Evolutionary conservation across 2,329 filamentous ascomycete species (phyloP).

Genomic region (Colletotrichum graminicola): DNA sequence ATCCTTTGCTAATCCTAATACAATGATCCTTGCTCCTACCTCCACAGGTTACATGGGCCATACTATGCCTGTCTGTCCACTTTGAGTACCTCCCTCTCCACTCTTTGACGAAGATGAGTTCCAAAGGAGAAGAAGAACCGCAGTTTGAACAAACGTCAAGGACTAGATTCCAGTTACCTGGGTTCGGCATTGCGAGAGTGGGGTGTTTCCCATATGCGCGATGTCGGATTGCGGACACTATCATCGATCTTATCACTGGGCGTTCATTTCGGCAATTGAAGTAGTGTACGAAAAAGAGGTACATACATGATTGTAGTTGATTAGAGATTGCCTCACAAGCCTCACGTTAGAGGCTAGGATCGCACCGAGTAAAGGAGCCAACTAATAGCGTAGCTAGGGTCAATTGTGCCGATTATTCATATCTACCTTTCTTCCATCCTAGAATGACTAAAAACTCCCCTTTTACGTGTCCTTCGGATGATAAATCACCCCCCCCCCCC

Average conservation of each 20-base stretch:
- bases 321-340: not conserved
- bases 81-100: not conserved
- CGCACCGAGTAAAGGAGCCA: no score
- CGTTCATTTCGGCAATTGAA: not conserved
- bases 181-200: no score
- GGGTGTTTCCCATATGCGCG: not conserved
- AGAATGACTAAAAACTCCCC: no score
- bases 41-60: not conserved
- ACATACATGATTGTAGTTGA: not conserved
- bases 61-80: not conserved
- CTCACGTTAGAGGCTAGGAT: no score
- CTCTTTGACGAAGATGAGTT: not conserved
- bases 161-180: not conserved
- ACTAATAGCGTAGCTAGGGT: no score
- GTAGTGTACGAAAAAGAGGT: not conserved
- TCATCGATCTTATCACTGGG: not conserved
- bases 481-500: no score
- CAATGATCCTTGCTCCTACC: not conserved
- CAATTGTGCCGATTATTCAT: no score
- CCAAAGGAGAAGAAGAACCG: not conserved
- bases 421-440: no score
- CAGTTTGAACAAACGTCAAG: not conserved
- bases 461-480: no score
- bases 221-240: not conserved
- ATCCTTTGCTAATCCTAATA: not conserved